Evolutionary conservation across 2,329 filamentous ascomycete species (phyloP).

Genomic region (Fusarium dlaminii): DNA sequence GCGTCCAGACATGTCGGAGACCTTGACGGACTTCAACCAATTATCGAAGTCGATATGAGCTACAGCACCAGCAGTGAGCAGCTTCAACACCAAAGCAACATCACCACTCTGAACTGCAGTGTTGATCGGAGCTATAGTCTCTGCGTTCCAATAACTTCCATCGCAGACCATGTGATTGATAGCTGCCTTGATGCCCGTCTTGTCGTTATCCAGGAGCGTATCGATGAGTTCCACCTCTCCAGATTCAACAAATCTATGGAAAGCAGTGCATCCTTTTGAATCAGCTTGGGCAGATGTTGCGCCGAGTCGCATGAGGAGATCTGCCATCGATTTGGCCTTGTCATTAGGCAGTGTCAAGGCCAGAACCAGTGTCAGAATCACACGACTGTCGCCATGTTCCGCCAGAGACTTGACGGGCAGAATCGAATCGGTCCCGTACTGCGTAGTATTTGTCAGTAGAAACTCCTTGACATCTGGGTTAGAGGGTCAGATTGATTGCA

Average conservation of each 20-base stretch:
- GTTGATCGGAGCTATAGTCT: slow-evolving; percentile 62
- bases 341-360: slow-evolving; percentile 70
- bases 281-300: slow-evolving; percentile 80
- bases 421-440: slow-evolving; percentile 81
- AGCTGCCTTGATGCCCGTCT: slow-evolving; percentile 67
- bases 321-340: slow-evolving; percentile 71
- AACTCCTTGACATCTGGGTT: background rate
- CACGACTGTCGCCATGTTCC: slow-evolving; percentile 61
- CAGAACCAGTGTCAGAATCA: slow-evolving; percentile 76
- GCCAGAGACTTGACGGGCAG: slow-evolving; percentile 75
- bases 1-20: slow-evolving; percentile 48
- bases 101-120: slow-evolving; percentile 67
- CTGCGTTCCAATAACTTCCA: slow-evolving; percentile 46
- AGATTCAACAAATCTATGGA: slow-evolving; percentile 70
- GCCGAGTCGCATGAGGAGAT: slow-evolving; percentile 73
- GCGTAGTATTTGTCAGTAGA: slow-evolving; percentile 40
- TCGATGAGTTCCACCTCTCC: slow-evolving; percentile 60
- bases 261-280: slow-evolving; percentile 67
- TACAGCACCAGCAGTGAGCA: slow-evolving; percentile 71
- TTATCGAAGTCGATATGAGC: slow-evolving; percentile 69
- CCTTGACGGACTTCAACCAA: slow-evolving; percentile 68
- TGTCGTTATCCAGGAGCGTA: slow-evolving; percentile 64
- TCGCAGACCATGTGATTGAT: slow-evolving; percentile 70
- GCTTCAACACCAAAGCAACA: slow-evolving; percentile 61
- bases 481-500: background rate